Conservation (phyloP, 352 stramenopile genomes). For the Globisporangium megalacanthum region DNA sequence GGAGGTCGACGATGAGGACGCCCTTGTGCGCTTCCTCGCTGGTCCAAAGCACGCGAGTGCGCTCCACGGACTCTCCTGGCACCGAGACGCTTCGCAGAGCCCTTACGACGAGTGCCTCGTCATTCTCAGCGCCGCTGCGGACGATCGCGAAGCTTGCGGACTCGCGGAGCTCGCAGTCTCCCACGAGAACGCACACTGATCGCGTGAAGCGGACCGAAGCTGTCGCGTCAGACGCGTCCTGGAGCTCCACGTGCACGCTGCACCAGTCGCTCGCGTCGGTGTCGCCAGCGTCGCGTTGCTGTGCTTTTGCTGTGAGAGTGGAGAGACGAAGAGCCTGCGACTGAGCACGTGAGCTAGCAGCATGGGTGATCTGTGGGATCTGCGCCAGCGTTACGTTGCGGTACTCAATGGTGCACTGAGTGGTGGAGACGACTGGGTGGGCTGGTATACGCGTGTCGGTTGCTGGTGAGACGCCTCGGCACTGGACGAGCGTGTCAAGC, state of each 20-base stretch:
- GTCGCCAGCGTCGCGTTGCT: background rate
- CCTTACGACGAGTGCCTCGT: conserved; percentile 10
- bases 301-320: background rate
- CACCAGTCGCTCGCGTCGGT: background rate
- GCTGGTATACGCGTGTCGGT: too few species aligned
- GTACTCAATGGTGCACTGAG: conserved; percentile 8
- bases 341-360: background rate
- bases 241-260: conserved; percentile 4
- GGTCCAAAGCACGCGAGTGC: conserved; percentile 11
- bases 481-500: background rate
- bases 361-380: conserved; percentile 2
- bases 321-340: conserved; percentile 1
- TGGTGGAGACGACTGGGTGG: background rate
- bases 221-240: background rate
- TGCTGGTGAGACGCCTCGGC: background rate
- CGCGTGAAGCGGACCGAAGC: conserved; percentile 6
- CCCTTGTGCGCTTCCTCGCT: background rate
- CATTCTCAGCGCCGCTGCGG: conserved; percentile 1
- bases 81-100: conserved; percentile 10
- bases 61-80: conserved; percentile 9
- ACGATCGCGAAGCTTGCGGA: background rate
- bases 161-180: background rate
- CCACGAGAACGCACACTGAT: conserved; percentile 1
- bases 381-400: background rate
- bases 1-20: conserved; percentile 6